These are phyloP conservation scores for Yamadazyma takamatsuzukensis DNA, from an alignment of 805 yeast species.

Conservation along the genomic window DNA sequence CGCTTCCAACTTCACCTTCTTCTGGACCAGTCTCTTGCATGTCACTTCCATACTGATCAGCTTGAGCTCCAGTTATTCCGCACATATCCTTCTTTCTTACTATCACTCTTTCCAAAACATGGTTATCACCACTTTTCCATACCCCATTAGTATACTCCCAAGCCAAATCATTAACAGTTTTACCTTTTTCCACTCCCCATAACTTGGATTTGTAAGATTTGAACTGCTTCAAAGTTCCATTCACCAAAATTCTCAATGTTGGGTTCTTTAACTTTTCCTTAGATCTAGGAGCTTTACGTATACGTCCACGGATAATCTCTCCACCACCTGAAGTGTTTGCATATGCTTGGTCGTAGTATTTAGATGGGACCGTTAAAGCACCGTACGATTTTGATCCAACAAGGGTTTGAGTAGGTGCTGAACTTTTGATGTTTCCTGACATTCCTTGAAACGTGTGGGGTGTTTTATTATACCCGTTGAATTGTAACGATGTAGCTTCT, in stretches of 20 bases:
- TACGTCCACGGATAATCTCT: constrained; percentile 54
- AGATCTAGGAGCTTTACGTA: constrained; percentile 54
- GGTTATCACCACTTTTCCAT: constrained; percentile 81
- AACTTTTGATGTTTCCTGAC: constrained; percentile 33
- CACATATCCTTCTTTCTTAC: constrained; percentile 15
- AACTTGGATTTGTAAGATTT: constrained; percentile 71
- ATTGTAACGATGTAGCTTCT: constrained; percentile 11
- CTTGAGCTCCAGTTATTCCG: constrained; percentile 24
- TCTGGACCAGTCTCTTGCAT: constrained; percentile 10
- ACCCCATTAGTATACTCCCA: constrained; percentile 57
- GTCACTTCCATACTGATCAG: constrained; percentile 21
- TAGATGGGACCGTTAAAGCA: constrained; percentile 27
- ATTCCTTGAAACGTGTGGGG: constrained; percentile 29
- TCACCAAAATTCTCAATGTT: constrained; percentile 62
- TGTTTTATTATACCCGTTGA: constrained; percentile 29
- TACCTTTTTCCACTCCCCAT: constrained; percentile 86
- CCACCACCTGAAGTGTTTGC: constrained; percentile 33
- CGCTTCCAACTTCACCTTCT: constrained; percentile 4
- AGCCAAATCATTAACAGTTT: constrained; percentile 57
- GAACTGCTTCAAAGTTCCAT: constrained; percentile 53
- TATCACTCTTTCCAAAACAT: constrained; percentile 60
- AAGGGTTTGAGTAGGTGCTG: constrained; percentile 27
- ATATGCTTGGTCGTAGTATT: constrained; percentile 21
- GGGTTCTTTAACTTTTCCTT: constrained; percentile 42
- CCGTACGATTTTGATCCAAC: constrained; percentile 35